A percentile compares a stretch with the other conserved stretches of the same genome.
phyloP scores from a whole-genome alignment of 192 early-diverging fungal genomes.

The Kappamyces sp. region DNA sequence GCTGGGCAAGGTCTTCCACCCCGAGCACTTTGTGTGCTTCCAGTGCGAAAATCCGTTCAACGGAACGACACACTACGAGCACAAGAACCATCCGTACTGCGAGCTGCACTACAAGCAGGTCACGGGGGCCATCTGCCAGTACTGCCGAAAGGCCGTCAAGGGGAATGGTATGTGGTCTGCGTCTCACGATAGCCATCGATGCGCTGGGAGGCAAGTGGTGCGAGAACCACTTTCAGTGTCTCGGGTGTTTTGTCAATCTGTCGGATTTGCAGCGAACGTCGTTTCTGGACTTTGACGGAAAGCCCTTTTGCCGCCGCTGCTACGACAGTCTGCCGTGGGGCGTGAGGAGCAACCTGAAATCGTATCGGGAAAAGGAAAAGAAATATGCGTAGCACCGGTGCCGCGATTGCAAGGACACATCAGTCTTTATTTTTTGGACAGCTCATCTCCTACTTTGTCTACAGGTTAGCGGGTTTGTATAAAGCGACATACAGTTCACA shows the following conservation, averaged over 20 bases:
- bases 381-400: constrained; percentile 12
- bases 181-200: constrained; percentile 26
- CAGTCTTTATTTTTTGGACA: constrained; percentile 34
- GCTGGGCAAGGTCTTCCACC: constrained; percentile 41
- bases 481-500: constrained; percentile 47
- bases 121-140: constrained; percentile 36
- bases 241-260: constrained; percentile 29
- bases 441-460: constrained; percentile 47
- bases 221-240: constrained; percentile 45
- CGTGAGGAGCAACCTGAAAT: constrained; percentile 24
- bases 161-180: constrained; percentile 29
- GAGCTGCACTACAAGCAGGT: constrained; percentile 44
- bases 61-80: constrained; percentile 34
- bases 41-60: constrained; percentile 44
- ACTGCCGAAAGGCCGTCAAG: constrained; percentile 30
- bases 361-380: constrained; percentile 24
- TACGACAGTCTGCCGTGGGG: constrained; percentile 40
- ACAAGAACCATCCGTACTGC: constrained; percentile 37
- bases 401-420: neutral
- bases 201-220: constrained; percentile 40
- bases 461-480: neutral
- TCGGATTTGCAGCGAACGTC: constrained; percentile 6
- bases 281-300: constrained; percentile 40
- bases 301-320: constrained; percentile 43
- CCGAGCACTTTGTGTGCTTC: constrained; percentile 50